Percentiles rank a stretch among this genome's conserved stretches.
phyloP scores from a whole-genome alignment of 75 land plant genomes.

The Sequoiadendron giganteum region DNA sequence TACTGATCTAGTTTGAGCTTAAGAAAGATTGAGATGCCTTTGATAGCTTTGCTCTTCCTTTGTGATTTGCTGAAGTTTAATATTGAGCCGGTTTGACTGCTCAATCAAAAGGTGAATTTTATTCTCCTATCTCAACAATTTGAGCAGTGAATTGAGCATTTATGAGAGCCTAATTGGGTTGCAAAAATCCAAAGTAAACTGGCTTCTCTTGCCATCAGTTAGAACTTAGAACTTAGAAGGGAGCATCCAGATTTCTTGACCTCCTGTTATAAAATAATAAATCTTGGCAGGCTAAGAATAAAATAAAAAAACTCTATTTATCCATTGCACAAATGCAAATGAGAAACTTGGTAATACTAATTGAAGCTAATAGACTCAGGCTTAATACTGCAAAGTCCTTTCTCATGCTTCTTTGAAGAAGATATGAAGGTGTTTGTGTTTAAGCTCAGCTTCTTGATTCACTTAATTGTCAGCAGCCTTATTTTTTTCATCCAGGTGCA shows the following conservation, averaged over 20 bases:
- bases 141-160: not conserved
- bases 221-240: not conserved
- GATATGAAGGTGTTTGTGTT: not conserved
- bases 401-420: not conserved
- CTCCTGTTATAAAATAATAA: not conserved
- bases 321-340: not conserved
- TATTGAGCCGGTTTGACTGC: not conserved
- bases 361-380: not conserved
- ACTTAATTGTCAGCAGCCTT: not conserved
- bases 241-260: not conserved
- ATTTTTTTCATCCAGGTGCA: not conserved
- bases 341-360: not conserved
- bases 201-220: not conserved
- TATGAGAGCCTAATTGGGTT: not conserved
- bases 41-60: not conserved
- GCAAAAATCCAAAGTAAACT: not conserved
- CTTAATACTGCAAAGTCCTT: not conserved
- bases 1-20: no score
- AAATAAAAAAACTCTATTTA: no score
- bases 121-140: no score
- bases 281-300: not conserved
- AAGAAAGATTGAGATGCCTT: not conserved
- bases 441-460: not conserved
- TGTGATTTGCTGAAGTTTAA: not conserved
- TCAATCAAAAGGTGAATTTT: not conserved